Evolutionary conservation across 2,329 filamentous ascomycete species (phyloP).

Genomic region (Colletotrichum lindemuthianum): DNA sequence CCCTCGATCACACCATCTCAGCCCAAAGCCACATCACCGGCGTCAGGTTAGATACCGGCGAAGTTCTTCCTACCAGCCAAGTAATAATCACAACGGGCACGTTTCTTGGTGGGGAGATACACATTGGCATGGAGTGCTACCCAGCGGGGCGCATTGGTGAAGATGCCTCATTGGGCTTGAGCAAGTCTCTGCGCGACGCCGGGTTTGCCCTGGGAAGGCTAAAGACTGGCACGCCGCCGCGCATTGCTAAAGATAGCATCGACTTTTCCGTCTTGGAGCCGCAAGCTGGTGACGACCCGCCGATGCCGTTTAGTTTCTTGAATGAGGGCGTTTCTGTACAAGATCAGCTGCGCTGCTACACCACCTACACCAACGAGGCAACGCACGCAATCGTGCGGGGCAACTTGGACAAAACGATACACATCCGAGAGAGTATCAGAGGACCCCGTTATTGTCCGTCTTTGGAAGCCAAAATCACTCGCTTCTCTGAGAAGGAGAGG

Average conservation of each 20-base stretch:
- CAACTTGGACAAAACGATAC: slow-evolving; percentile 95
- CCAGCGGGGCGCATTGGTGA: slow-evolving; percentile 94
- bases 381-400: slow-evolving; percentile 86
- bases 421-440: slow-evolving; percentile 94
- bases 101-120: slow-evolving; percentile 94
- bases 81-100: slow-evolving; percentile 97
- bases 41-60: slow-evolving; percentile 86
- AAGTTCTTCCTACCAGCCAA: slow-evolving; percentile 80
- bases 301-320: slow-evolving; percentile 90
- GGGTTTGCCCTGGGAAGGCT: slow-evolving; percentile 90
- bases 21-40: slow-evolving; percentile 73
- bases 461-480: slow-evolving; percentile 91
- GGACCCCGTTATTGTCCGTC: slow-evolving; percentile 96
- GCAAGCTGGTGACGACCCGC: slow-evolving; percentile 86
- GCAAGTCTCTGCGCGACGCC: slow-evolving; percentile 87
- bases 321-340: slow-evolving; percentile 81
- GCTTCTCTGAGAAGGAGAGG: slow-evolving; percentile 80
- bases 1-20: slow-evolving; percentile 52
- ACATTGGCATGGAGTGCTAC: slow-evolving; percentile 86
- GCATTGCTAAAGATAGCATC: slow-evolving; percentile 84
- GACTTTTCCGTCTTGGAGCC: slow-evolving; percentile 77
- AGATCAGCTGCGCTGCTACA: slow-evolving; percentile 86
- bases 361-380: slow-evolving; percentile 85
- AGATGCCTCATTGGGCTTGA: slow-evolving; percentile 89
- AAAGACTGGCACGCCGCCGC: slow-evolving; percentile 95